Conservation (phyloP, 257 asterid species). For the Ajuga chamaepitys region DNA sequence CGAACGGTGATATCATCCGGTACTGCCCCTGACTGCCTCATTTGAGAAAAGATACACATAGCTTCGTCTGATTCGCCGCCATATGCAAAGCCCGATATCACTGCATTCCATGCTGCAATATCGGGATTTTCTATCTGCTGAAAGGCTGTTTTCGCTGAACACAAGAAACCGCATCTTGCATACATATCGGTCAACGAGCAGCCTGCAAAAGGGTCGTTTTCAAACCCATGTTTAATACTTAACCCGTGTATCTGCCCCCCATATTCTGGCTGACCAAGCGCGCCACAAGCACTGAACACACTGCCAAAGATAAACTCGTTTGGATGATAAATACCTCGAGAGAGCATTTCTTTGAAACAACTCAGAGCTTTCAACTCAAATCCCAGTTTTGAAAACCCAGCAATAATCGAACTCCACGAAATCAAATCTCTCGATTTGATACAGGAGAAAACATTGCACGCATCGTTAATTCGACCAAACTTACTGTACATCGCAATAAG, state of each 20-base stretch:
- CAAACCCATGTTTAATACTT: constrained; percentile 47
- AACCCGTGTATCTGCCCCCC: constrained; percentile 65
- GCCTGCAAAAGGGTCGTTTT: constrained; percentile 45
- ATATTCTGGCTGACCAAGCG: constrained; percentile 35
- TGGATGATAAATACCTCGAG: constrained; percentile 31
- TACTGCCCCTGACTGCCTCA: constrained; percentile 41
- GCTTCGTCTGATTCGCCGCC: constrained; percentile 51
- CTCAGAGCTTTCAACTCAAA: constrained; percentile 47
- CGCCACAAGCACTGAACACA: constrained; percentile 57
- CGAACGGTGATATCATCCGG: constrained; percentile 63
- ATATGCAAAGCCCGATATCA: constrained; percentile 52
- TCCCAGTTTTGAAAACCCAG: constrained; percentile 68
- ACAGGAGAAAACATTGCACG: constrained; percentile 33
- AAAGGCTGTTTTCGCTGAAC: constrained; percentile 52
- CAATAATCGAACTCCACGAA: constrained; percentile 80
- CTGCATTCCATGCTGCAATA: constrained; percentile 66
- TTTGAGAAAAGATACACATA: constrained; percentile 37
- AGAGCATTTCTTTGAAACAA: constrained; percentile 57
- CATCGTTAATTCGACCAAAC: constrained; percentile 36
- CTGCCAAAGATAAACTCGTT: constrained; percentile 68
- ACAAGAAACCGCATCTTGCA: constrained; percentile 55
- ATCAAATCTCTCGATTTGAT: constrained; percentile 52
- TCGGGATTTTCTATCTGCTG: constrained; percentile 50
- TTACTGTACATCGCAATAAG: constrained; percentile 62
- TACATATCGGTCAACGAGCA: constrained; percentile 79